Conservation (phyloP, 2,329 filamentous ascomycete species). For the Exophiala dermatitidis region DNA sequence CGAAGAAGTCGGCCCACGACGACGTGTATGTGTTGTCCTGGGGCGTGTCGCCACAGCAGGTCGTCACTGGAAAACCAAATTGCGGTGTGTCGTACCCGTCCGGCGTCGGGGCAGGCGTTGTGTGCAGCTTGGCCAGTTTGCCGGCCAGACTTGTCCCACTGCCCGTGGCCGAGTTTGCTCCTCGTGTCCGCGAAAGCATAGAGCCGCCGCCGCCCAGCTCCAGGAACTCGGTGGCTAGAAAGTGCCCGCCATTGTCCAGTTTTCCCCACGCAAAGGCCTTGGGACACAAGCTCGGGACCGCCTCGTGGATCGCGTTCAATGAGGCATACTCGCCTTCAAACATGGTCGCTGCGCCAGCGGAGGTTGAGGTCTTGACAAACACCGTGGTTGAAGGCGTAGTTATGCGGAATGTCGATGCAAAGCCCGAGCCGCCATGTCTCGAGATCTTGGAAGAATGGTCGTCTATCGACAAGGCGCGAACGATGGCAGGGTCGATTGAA, state of each 20-base stretch:
- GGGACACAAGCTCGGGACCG: slow-evolving; percentile 69
- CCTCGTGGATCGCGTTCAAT: slow-evolving; percentile 68
- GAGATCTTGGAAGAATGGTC: slow-evolving; percentile 33
- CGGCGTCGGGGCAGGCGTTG: slow-evolving; percentile 61
- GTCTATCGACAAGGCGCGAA: slow-evolving; percentile 34
- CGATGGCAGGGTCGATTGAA: slow-evolving; percentile 30
- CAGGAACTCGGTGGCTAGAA: slow-evolving; percentile 71
- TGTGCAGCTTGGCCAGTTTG: slow-evolving; percentile 74
- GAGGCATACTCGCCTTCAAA: slow-evolving; percentile 69
- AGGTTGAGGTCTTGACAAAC: slow-evolving; percentile 36
- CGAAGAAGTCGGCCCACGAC: slow-evolving; percentile 82
- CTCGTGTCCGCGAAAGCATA: slow-evolving; percentile 18
- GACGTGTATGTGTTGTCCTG: slow-evolving; percentile 69
- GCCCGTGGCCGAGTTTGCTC: slow-evolving; percentile 39
- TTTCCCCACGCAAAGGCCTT: slow-evolving; percentile 64
- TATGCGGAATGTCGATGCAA: slow-evolving; percentile 40
- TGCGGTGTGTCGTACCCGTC: slow-evolving; percentile 51
- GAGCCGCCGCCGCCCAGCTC: slow-evolving; percentile 46
- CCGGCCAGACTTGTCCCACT: slow-evolving; percentile 57
- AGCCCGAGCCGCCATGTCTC: slow-evolving; percentile 37
- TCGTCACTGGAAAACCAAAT: slow-evolving; percentile 79
- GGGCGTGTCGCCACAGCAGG: slow-evolving; percentile 76
- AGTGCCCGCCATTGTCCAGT: slow-evolving; percentile 43
- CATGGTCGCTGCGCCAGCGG: slow-evolving; percentile 34
- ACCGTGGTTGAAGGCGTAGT: slow-evolving; percentile 31